A percentile compares a stretch with the other conserved stretches of the same genome.
Conservation (phyloP, 768 basidiomycete genomes). For the Rhizopogon vesiculosus region DNA sequence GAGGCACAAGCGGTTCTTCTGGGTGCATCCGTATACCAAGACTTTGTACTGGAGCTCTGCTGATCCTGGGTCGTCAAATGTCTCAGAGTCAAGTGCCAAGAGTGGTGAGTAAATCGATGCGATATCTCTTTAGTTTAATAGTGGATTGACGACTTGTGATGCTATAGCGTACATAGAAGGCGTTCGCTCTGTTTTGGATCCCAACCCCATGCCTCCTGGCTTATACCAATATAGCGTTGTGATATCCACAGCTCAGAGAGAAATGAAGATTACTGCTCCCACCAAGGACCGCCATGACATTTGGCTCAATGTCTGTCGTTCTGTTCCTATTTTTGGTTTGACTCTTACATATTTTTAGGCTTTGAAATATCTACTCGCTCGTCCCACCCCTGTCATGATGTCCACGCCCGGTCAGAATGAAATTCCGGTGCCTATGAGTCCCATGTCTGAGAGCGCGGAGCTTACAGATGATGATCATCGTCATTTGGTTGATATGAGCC, state of each 20-base stretch:
- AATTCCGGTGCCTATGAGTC: constrained; percentile 40
- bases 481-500: constrained; percentile 47
- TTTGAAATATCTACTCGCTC: constrained; percentile 81
- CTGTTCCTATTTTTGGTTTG: constrained; percentile 2
- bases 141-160: constrained; percentile 2
- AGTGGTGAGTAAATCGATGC: constrained; percentile 64
- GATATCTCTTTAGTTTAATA: constrained; percentile 5
- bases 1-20: constrained; percentile 94
- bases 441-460: constrained; percentile 38
- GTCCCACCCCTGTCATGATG: constrained; percentile 42
- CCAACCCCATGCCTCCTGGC: constrained; percentile 94
- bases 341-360: constrained; percentile 48
- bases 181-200: constrained; percentile 87
- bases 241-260: constrained; percentile 87
- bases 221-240: constrained; percentile 90
- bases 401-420: constrained; percentile 24
- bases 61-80: constrained; percentile 86
- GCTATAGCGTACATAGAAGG: constrained; percentile 84
- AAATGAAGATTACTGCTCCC: constrained; percentile 98
- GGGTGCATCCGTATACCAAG: constrained; percentile 99
- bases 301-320: constrained; percentile 76
- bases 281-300: constrained; percentile 96
- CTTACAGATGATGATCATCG: constrained; percentile 51
- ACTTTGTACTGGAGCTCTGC: constrained; percentile 96
- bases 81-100: constrained; percentile 92